Base-by-base conservation (phyloP, 768 basidiomycete genomes). In the Psilocybe cyanescens region DNA sequence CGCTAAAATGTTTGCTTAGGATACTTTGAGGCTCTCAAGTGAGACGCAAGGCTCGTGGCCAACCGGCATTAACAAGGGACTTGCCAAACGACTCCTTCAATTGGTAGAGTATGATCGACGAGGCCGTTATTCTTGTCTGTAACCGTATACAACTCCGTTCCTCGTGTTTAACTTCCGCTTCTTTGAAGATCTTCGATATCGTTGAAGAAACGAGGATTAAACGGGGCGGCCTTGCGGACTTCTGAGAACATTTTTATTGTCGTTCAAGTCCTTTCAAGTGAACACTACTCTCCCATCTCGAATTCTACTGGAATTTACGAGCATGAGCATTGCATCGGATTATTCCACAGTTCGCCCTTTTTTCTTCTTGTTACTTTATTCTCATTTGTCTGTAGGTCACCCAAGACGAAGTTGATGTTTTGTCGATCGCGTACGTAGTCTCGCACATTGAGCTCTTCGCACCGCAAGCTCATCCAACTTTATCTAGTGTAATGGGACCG, bases 401-500 rank as follows among this genome's bases (percentile, higher is more conserved):
- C 35, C 61, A 61, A n/a, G 67, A 68, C 16, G 59, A 59, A 8
- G 28, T 28, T 19, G 62, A 58, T n/a, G 39, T 46, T 24, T 28
- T 65, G n/a, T 55, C 55, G 4, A 65, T 68, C 44, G 67, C 67
- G 67, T 65, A 46, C 19, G 61, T 57, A 17, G n/a, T 16, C 11
- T 39, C 48, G 35, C 19, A 33, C 24, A 12, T 17, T 39, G 30
- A 24, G 24, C 24, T 24, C 24, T 24, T 24, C 24, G 24, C 24
- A 24, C 24, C 24, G 24, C 24, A 24, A 24, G 24, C 24, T 24
- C 24, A 24, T 24, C 24, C 24, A 24, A 24, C 24, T 24, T 24
- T 24, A 24, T 24, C 24, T 24, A 78, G 77, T 3, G 70, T 79
- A 3, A 77, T 79, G 76, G 78, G 78, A 5, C 70, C 76, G 9